Evolutionary conservation across 2,329 filamentous ascomycete genomes (phyloP).

Genomic region (Ampelomyces quisqualis): DNA sequence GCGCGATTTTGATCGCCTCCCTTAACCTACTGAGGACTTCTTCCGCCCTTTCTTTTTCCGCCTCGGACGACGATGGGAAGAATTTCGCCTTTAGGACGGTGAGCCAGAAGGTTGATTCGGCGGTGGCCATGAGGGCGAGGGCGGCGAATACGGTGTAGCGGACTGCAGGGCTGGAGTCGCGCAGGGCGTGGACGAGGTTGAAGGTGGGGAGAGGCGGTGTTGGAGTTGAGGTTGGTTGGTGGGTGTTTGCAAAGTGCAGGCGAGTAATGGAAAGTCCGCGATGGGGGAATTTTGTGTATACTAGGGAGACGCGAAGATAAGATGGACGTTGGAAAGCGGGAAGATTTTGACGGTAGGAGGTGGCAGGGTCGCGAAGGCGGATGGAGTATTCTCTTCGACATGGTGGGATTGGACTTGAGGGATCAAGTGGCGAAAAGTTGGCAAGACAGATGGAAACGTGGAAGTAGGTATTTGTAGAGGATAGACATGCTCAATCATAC

Average conservation of each 20-base stretch:
- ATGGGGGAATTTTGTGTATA: background rate
- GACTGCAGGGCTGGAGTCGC: conserved; percentile 11
- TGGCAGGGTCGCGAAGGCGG: too few relatives aligned
- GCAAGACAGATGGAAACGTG: background rate
- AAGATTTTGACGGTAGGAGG: background rate
- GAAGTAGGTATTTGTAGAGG: too few relatives aligned
- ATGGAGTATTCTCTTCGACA: too few relatives aligned
- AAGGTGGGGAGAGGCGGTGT: conserved; percentile 11
- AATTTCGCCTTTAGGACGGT: conserved; percentile 30
- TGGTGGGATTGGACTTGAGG: too few relatives aligned
- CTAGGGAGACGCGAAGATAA: too few relatives aligned
- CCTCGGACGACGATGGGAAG: conserved; percentile 18
- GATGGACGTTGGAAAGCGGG: background rate
- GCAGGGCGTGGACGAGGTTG: conserved; percentile 21
- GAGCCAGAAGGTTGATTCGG: conserved; percentile 34
- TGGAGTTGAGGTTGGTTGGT: background rate
- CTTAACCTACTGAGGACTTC: conserved; percentile 11
- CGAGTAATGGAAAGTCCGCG: background rate
- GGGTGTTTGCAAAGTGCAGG: conserved; percentile 1
- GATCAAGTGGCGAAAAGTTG: background rate
- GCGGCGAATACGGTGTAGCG: conserved; percentile 31
- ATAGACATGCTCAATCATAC: background rate
- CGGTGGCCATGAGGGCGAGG: conserved; percentile 22
- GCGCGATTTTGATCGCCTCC: conserved; percentile 12
- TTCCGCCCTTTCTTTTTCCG: conserved; percentile 17